Conservation (phyloP, 2,329 filamentous ascomycete species). For the Apiospora rasikravindrae region DNA sequence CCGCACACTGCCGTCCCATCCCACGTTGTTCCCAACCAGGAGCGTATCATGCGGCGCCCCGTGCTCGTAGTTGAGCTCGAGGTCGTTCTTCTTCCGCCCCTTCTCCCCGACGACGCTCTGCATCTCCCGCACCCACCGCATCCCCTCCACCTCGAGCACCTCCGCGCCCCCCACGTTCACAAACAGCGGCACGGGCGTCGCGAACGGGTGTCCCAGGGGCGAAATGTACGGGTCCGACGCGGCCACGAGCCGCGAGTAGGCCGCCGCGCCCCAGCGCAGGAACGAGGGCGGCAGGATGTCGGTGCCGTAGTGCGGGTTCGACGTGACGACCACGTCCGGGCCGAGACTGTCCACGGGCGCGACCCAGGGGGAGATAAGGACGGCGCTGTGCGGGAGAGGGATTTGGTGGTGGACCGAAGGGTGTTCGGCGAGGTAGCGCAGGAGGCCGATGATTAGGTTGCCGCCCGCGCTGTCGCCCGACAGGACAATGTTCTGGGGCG, state of each 20-base stretch:
- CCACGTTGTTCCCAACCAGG: slow-evolving; percentile 44
- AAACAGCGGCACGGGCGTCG: slow-evolving; percentile 30
- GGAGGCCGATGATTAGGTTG: slow-evolving; percentile 46
- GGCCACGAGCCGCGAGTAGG: slow-evolving; percentile 31
- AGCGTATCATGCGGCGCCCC: slow-evolving; percentile 53
- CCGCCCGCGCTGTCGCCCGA: slow-evolving; percentile 53
- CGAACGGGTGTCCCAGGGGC: slow-evolving; percentile 32
- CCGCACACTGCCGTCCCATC: slow-evolving; percentile 44
- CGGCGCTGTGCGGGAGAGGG: slow-evolving; percentile 41
- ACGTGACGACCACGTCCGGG: slow-evolving; percentile 29
- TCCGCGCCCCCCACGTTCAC: slow-evolving; percentile 31
- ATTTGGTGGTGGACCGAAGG: slow-evolving; percentile 26
- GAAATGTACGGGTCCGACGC: slow-evolving; percentile 27
- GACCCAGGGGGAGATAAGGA: slow-evolving; percentile 38
- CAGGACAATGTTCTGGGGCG: slow-evolving; percentile 44
- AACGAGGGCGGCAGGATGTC: slow-evolving; percentile 48
- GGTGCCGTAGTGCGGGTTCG: slow-evolving; percentile 27
- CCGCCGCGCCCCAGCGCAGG: slow-evolving; percentile 44
- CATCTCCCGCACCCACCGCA: slow-evolving; percentile 63
- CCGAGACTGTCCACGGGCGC: slow-evolving; percentile 23
- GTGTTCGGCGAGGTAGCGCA: slow-evolving; percentile 50
- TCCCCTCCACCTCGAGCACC: slow-evolving; percentile 44
- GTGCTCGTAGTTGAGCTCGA: slow-evolving; percentile 47
- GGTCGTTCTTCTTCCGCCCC: slow-evolving; percentile 25
- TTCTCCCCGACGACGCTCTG: not conserved